These are phyloP conservation scores for Oryza longistaminata DNA, from an alignment of 176 grass and related monocot species.

Conservation along the genomic window DNA sequence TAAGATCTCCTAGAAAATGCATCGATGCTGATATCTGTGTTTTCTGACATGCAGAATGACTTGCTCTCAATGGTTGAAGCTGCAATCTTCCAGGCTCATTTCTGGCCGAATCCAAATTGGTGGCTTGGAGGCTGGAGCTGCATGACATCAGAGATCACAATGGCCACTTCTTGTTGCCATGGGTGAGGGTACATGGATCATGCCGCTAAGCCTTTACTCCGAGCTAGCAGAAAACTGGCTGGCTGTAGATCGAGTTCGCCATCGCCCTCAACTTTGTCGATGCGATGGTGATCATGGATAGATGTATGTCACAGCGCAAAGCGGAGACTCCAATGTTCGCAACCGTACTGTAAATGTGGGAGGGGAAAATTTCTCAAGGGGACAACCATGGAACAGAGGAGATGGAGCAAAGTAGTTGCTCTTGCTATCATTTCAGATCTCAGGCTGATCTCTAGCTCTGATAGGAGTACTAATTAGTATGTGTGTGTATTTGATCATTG, in stretches of 20 bases:
- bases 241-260: background rate
- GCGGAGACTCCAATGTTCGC: too few species aligned
- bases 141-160: background rate
- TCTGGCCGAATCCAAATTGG: background rate
- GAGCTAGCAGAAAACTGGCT: background rate
- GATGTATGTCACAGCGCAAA: background rate
- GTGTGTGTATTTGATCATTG: too few species aligned
- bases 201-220: background rate
- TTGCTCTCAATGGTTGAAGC: background rate
- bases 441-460: background rate
- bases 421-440: background rate
- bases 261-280: background rate
- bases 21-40: too few species aligned
- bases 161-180: background rate
- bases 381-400: too few species aligned
- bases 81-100: background rate
- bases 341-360: too few species aligned
- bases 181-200: background rate
- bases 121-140: background rate
- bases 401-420: background rate
- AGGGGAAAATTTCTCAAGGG: too few species aligned
- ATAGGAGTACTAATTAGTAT: too few species aligned
- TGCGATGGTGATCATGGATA: background rate
- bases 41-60: background rate
- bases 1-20: background rate